Percentiles rank a stretch among this genome's conserved stretches.
phyloP scores from a whole-genome alignment of 1,139 yeast genomes.

The Protomyces lactucae-debilis region DNA sequence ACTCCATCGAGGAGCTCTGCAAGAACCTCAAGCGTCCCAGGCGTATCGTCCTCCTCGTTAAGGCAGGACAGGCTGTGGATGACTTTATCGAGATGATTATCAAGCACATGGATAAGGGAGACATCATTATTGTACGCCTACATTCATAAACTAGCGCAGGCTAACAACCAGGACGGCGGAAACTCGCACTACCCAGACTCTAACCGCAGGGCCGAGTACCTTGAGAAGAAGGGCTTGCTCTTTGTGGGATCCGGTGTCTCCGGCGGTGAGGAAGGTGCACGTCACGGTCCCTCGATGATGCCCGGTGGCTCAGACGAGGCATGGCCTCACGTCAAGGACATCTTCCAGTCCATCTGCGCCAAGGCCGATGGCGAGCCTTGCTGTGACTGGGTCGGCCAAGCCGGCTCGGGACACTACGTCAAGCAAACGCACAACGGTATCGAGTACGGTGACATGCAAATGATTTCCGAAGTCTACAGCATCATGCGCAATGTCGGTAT shows the following conservation, averaged over 20 bases:
- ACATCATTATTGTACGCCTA: conserved; percentile 73
- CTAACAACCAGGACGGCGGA: conserved; percentile 99
- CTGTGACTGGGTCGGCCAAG: conserved; percentile 99
- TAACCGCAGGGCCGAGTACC: conserved; percentile 90
- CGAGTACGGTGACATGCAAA: conserved; percentile 99
- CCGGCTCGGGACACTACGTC: conserved; percentile 98
- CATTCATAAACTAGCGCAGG: too few relatives aligned
- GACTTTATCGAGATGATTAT: conserved; percentile 79
- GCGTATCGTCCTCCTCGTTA: conserved; percentile 86
- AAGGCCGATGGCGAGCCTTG: conserved; percentile 98
- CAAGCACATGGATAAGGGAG: conserved; percentile 92
- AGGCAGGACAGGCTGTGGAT: conserved; percentile 96
- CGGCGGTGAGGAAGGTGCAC: conserved; percentile 99
- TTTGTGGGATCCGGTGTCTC: conserved; percentile 99
- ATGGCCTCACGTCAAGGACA: conserved; percentile 96
- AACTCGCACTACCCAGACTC: conserved; percentile 99
- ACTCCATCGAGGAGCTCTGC: conserved; percentile 80
- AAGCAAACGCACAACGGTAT: conserved; percentile 99
- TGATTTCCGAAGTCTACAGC: conserved; percentile 97
- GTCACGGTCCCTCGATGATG: conserved; percentile 98
- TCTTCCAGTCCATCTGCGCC: conserved; percentile 94
- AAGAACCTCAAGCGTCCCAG: conserved; percentile 94
- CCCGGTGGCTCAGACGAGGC: conserved; percentile 99
- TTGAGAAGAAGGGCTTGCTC: conserved; percentile 77
- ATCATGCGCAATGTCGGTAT: conserved; percentile 89